Base-by-base conservation (phyloP, 2,329 filamentous ascomycete species). In the Emericellopsis cladophorae region DNA sequence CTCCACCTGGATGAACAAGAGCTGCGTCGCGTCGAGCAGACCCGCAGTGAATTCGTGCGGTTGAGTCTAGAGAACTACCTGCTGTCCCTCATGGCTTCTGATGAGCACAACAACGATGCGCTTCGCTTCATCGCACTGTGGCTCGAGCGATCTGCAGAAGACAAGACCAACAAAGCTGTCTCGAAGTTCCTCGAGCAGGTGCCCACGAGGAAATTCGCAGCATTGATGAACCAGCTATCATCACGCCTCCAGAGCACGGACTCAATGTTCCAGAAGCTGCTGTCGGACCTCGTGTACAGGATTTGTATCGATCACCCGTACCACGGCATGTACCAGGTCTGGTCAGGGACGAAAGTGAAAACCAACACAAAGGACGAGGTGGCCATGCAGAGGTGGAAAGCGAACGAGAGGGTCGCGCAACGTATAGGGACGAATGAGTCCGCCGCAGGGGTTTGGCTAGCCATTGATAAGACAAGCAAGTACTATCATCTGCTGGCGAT, bases 281-380 rank as follows among this genome's bases (percentile, higher is more conserved):
- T 99, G 2, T 75, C 78, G 40, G 67, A 70, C 2, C 65, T 98
- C 15, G 79, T 96, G 4, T 77, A 79, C 52, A 80, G 79, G 8
- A 95, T 98, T 42, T 96, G 90, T 54, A 70, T 75, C 10, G 88
- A 98, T 43, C 92, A 99, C 60, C 93, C 92, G 0, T 95, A 89
- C 57, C 93, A 98, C 55, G 88, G 88, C 38, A 90, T 96, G 79
- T 94, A 98, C 56, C 89, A 96, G 51, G 86, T 98, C 34, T 95
- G 90, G 68, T 85, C 89, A 3, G 81, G 83, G 18, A 79, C 76
- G 36, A 84, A 80, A 51, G 78, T 74, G 40, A 81, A 79, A 44
- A 74, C 72, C 39, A 79, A 81, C 50, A 70, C 69, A 40, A 80
- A 83, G 49, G 90, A 95, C 48, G 76, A 83, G 33, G 74, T 82